A percentile compares a stretch with the other conserved stretches of the same genome.
These are phyloP conservation scores for Dendrobium officinale DNA, from an alignment of 106 monocot species.

Conservation along the genomic window DNA sequence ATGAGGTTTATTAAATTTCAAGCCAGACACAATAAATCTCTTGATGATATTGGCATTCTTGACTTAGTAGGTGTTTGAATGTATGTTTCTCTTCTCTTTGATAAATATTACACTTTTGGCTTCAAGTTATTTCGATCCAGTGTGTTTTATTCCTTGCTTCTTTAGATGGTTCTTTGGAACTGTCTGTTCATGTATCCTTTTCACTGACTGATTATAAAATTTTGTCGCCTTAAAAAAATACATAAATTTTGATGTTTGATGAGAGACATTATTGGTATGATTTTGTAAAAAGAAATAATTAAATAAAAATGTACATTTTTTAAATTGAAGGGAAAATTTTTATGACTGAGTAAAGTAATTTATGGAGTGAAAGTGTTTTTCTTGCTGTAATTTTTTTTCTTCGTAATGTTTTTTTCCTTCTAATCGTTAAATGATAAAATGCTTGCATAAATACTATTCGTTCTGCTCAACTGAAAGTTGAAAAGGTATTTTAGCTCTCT, in stretches of 20 bases:
- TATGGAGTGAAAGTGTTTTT: background rate
- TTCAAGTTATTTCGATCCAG: no score
- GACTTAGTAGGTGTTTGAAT: no score
- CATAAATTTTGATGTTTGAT: background rate
- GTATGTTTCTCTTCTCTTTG: no score
- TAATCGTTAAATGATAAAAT: background rate
- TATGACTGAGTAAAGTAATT: background rate
- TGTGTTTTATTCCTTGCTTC: no score
- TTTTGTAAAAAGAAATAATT: background rate
- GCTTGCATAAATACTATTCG: background rate
- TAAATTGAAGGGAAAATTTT: background rate
- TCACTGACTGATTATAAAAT: no score
- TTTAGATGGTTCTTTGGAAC: no score
- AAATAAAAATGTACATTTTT: background rate
- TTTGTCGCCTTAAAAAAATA: background rate
- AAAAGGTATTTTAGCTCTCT: background rate
- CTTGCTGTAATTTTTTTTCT: background rate
- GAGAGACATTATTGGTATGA: background rate
- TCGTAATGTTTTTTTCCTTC: background rate
- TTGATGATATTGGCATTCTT: no score
- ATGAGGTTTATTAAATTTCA: no score
- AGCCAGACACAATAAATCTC: no score
- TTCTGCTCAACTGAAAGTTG: background rate
- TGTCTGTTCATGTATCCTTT: no score
- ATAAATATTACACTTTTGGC: no score